Conservation (phyloP, 345 rosid species). For the Lagerstroemia speciosa region DNA sequence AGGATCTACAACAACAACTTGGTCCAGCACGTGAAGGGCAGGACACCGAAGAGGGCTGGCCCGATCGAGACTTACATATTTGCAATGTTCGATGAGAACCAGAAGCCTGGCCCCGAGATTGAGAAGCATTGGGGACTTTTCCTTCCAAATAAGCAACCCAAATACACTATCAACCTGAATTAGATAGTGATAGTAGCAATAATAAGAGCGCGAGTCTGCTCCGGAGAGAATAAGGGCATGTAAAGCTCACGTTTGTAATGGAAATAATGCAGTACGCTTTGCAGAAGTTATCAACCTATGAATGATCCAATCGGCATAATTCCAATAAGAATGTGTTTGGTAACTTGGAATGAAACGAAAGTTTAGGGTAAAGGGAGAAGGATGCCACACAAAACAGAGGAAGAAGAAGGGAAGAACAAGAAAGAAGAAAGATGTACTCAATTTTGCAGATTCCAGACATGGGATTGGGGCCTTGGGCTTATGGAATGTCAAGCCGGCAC, state of each 20-base stretch:
- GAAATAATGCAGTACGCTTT: slow-evolving; percentile 1
- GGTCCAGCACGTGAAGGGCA: slow-evolving; percentile 38
- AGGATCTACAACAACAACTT: slow-evolving; percentile 41
- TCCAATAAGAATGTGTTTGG: too few relatives aligned
- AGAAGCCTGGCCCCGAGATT: slow-evolving; percentile 30
- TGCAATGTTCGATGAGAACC: slow-evolving; percentile 48
- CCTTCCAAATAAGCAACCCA: slow-evolving; percentile 34
- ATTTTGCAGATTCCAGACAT: too few relatives aligned
- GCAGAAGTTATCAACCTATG: neutral
- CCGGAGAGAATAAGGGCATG: neutral
- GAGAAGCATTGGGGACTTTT: slow-evolving; percentile 57
- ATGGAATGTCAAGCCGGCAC: too few relatives aligned
- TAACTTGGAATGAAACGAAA: too few relatives aligned
- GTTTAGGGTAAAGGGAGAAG: too few relatives aligned
- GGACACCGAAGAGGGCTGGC: slow-evolving; percentile 36
- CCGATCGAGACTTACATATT: slow-evolving; percentile 58
- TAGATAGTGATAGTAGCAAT: neutral
- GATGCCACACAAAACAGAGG: too few relatives aligned
- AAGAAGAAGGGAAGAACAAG: too few relatives aligned
- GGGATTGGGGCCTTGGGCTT: too few relatives aligned
- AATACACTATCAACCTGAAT: slow-evolving; percentile 37
- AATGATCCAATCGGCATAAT: too few relatives aligned
- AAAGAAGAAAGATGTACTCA: too few relatives aligned
- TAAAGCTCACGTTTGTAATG: neutral
- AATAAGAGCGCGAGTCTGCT: neutral